Base-by-base conservation (phyloP, 1,284 basidiomycete species). In the Cutaneotrichosporon arboriforme region DNA sequence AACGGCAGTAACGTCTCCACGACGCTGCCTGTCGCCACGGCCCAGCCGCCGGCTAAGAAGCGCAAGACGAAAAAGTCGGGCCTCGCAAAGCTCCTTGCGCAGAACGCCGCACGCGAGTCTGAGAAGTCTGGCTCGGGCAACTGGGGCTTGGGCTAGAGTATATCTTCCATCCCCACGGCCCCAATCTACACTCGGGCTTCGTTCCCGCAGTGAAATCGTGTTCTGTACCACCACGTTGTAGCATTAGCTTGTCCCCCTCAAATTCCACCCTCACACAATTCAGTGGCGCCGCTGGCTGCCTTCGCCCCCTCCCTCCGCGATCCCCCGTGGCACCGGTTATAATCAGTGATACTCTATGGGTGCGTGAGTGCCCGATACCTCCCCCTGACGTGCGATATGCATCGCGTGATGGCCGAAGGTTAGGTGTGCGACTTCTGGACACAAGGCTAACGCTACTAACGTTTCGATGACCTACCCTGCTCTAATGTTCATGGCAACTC, bases 1-100 rank as follows among this genome's bases (percentile, higher is more conserved):
- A 35, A 35, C 46, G 54, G 54, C 18, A 17, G 49, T 4, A 43
- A 33, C 21, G 22, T 53, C 34, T 31, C 35, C 21, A 36, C 49
- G 17, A 33, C 46, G 13, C 44, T 47, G 33, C 51, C 47, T 13
- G 26, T 31, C 26, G 5, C 26, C 7, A 23, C 51, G 13, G 44
- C 49, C 1, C 48, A 46, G 18, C 58, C 54, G 1, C 54, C 54
- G n/a, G 53, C 58, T 15, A 63, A 60, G 57, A 73, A 65, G 61
- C 54, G 54, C 54, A 70, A 67, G 63, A 66, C 62, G 48, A 73
- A 73, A 57, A 70, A 68, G 52, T 65, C 61, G 20, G 72, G 73
- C 15, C 57, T 73, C 46, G 67, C 65, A 2, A 72, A 72, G 59
- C 54, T 75, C 8, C 63, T 73, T 36, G 73, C 72, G 33, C 70